These are phyloP conservation scores for Vitellaria paradoxa DNA, from an alignment of 179 eudicot species.

Conservation along the genomic window DNA sequence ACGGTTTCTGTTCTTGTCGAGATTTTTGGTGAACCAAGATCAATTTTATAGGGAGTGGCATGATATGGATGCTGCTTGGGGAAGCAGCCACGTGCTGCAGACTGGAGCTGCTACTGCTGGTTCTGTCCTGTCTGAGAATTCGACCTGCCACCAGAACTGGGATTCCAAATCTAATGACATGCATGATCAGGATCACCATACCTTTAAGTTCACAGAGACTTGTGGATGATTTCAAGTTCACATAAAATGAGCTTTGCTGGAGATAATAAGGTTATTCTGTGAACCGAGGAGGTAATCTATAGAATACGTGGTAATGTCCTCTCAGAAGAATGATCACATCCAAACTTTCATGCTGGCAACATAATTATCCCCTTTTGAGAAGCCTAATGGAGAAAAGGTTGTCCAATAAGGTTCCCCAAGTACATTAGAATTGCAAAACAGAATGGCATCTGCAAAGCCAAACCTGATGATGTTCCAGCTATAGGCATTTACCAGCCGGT, in stretches of 20 bases:
- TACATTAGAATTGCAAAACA: neutral
- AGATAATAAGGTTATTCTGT: neutral
- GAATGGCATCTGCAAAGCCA: neutral
- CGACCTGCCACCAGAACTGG: too few relatives aligned
- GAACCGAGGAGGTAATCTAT: neutral
- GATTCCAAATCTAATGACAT: neutral
- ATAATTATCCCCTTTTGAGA: neutral
- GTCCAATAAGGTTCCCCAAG: neutral
- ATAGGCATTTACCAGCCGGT: neutral
- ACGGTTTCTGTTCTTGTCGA: constrained; percentile 70
- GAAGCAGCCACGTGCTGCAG: too few relatives aligned
- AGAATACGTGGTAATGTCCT: neutral
- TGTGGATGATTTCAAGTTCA: neutral
- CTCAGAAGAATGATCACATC: neutral
- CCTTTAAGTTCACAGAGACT: neutral
- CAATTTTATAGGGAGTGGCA: neutral
- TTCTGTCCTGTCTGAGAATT: too few relatives aligned
- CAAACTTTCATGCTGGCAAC: neutral
- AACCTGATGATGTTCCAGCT: too few relatives aligned
- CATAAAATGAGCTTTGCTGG: neutral
- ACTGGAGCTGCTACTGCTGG: too few relatives aligned
- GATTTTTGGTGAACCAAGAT: constrained; percentile 59
- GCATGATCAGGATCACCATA: neutral
- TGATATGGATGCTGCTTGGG: neutral
- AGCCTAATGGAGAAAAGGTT: neutral